Percentiles rank a stretch among this genome's conserved stretches.
Conservation (phyloP, 768 basidiomycete genomes). For the Kondoa subrosea region DNA sequence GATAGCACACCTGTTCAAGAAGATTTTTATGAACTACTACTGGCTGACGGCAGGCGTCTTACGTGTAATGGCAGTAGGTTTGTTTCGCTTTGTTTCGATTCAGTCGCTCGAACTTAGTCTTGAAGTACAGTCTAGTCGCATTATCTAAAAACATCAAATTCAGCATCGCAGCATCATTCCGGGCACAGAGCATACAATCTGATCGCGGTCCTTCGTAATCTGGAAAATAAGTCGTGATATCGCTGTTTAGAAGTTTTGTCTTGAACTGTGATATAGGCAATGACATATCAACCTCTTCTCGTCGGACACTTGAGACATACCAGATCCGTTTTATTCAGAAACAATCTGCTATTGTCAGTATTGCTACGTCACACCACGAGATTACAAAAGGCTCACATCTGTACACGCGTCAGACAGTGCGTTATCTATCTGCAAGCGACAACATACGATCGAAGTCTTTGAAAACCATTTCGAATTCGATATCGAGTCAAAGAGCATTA, state of each 20-base stretch:
- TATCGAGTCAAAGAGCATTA: constrained; percentile 57
- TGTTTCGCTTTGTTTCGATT: constrained; percentile 55
- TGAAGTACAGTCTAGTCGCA: constrained; percentile 61
- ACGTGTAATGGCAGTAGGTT: constrained; percentile 16
- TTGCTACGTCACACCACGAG: too few species aligned
- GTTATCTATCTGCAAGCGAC: too few species aligned
- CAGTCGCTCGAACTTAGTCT: constrained; percentile 66
- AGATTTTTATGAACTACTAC: not conserved
- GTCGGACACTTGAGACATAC: not conserved
- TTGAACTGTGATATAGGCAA: too few species aligned
- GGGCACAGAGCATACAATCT: constrained; percentile 1
- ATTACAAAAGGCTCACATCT: too few species aligned
- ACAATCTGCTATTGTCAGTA: constrained; percentile 34
- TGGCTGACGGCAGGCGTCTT: not conserved
- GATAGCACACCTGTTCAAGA: constrained; percentile 24
- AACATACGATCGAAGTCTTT: constrained; percentile 41
- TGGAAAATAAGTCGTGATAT: constrained; percentile 36
- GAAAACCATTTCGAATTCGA: constrained; percentile 64
- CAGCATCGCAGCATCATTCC: not conserved
- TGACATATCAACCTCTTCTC: too few species aligned
- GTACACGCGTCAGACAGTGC: too few species aligned
- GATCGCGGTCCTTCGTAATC: constrained; percentile 31
- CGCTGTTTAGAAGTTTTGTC: constrained; percentile 45
- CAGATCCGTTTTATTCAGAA: constrained; percentile 52
- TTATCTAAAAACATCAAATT: constrained; percentile 33